Conservation (phyloP, 1,139 yeast species). For the Pichia sp. region DNA sequence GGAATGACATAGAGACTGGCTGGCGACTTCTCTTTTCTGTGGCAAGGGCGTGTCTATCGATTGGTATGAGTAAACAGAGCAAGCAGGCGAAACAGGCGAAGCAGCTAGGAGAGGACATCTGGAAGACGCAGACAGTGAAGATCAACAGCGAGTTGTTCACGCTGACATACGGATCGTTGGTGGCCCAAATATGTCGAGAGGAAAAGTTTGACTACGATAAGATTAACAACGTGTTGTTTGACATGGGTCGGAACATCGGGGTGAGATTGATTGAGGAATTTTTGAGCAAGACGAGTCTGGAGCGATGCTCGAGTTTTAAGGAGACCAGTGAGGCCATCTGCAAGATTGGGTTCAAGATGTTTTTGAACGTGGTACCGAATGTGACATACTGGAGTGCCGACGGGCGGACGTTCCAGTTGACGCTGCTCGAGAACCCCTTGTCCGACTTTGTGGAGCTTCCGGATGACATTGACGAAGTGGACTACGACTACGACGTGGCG, state of each 20-base stretch:
- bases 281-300: slow-evolving; percentile 77
- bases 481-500: slow-evolving; percentile 2
- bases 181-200: slow-evolving; percentile 88
- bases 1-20: too few relatives aligned
- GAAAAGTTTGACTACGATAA: slow-evolving; percentile 67
- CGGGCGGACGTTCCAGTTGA: slow-evolving; percentile 66
- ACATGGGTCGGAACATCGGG: slow-evolving; percentile 96
- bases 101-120: slow-evolving; percentile 73
- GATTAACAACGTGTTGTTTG: slow-evolving; percentile 79
- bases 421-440: slow-evolving; percentile 81
- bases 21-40: background rate
- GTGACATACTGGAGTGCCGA: slow-evolving; percentile 71
- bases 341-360: slow-evolving; percentile 86
- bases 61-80: slow-evolving; percentile 4
- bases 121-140: slow-evolving; percentile 87
- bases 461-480: slow-evolving; percentile 34
- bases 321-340: slow-evolving; percentile 87
- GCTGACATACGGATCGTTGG: slow-evolving; percentile 89
- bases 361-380: slow-evolving; percentile 74
- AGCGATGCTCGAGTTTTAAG: slow-evolving; percentile 72
- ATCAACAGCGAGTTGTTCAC: slow-evolving; percentile 91
- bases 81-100: slow-evolving; percentile 11
- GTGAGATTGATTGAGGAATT: slow-evolving; percentile 88
- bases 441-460: slow-evolving; percentile 96
- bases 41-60: background rate